A percentile compares a stretch with the other conserved stretches of the same genome.
Conservation (phyloP, 1,284 basidiomycete species). For the Waitea zeae region DNA sequence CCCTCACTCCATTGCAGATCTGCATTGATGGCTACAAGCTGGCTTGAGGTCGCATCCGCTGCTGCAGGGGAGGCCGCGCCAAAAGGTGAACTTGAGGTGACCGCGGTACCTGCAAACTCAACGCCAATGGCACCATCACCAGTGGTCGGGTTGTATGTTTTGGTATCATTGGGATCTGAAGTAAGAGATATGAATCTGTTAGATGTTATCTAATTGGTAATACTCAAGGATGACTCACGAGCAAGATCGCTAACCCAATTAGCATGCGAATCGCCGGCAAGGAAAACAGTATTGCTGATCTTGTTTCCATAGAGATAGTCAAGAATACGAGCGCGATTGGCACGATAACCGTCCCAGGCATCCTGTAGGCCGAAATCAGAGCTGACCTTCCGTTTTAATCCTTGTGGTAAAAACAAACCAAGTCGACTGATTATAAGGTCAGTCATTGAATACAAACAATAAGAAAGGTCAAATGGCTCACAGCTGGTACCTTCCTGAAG, state of each 20-base stretch:
- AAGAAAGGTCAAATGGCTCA: conserved; percentile 11
- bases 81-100: conserved; percentile 35
- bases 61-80: conserved; percentile 21
- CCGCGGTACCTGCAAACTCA: conserved; percentile 52
- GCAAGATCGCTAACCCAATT: conserved; percentile 44
- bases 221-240: conserved; percentile 17
- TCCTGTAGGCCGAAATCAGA: no score
- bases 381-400: conserved; percentile 14
- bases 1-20: conserved; percentile 53
- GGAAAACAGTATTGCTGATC: conserved; percentile 39
- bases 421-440: conserved; percentile 9
- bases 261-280: conserved; percentile 50
- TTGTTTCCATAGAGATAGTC: conserved; percentile 31
- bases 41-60: conserved; percentile 22
- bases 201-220: not conserved
- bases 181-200: not conserved
- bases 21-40: conserved; percentile 24
- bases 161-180: conserved; percentile 30
- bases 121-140: conserved; percentile 41
- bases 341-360: conserved; percentile 48
- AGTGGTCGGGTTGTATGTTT: conserved; percentile 33
- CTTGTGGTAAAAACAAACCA: not conserved
- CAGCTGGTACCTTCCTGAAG: conserved; percentile 22
- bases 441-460: conserved; percentile 7
- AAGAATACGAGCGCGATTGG: conserved; percentile 38